Base-by-base conservation (phyloP, 139 green algal species). In the Coelastrella sp. region DNA sequence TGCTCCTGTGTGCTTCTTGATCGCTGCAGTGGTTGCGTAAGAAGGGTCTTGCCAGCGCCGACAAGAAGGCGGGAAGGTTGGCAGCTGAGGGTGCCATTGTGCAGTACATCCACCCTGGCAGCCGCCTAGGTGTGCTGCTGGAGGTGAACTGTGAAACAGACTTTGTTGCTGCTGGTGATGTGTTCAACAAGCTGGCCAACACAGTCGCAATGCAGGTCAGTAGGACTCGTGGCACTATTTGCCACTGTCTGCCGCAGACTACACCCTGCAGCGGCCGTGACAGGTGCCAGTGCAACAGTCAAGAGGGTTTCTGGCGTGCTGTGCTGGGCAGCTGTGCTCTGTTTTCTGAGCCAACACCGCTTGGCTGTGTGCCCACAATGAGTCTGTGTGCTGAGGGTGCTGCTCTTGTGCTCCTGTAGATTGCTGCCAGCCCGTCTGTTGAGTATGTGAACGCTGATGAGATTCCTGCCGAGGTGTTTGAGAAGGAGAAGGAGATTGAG, bases 141-240 rank as follows among this genome's bases (percentile, higher is more conserved):
- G 95, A 96, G 94, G 94, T 99, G 9, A 99, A 99, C 96, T 99
- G 98, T 93, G 98, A 99, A 94, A 99, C 98, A 17, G 98, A 99
- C 94, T 99, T 99, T 91, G 98, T 99, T 68, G 97, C 98, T 0
- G 94, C 96, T 0, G 94, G 93, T 11, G 97, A 99, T 79, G 95
- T 94, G 80, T 99, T 99, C 96, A 94, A 97, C 85, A 92, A 97
- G 92, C 96, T 99, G 86, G 97, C 96, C 0, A 90, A 89, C 75
- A 89, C 79, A 70, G 89, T 96, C 11, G 92, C 92, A 66, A 93
- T 96, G 92, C 92, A 95, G 92, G 92, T 97, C 17, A 49, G 35
- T 49, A 49, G 35, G 35, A 49, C n/a, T n/a, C n/a, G n/a, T n/a
- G n/a, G n/a, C n/a, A n/a, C n/a, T n/a, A n/a, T n/a, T n/a, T n/a